Conservation (phyloP, 495 filamentous ascomycete genomes). For the Penicillium salamii region DNA sequence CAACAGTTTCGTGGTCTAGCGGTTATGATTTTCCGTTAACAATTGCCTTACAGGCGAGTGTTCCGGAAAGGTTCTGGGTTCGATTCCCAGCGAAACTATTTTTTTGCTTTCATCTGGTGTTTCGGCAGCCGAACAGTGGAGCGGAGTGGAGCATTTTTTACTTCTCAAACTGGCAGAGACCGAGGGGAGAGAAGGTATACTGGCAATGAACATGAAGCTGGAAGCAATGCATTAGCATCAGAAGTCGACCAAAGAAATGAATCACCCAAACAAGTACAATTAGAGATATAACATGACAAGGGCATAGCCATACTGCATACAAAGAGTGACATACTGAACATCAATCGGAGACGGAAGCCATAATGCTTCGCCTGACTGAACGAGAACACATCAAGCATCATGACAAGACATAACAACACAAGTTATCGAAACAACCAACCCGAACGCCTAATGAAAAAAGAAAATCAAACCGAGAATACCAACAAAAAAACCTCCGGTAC, state of each 20-base stretch:
- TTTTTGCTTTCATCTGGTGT: constrained; percentile 5
- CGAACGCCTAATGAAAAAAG: neutral
- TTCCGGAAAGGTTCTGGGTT: constrained; percentile 23
- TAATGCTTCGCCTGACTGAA: too few species aligned
- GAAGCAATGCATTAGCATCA: neutral
- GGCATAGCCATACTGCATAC: constrained; percentile 2
- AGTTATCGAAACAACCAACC: constrained; percentile 3
- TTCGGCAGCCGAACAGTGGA: neutral
- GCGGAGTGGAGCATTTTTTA: neutral
- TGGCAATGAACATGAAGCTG: neutral
- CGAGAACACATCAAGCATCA: neutral
- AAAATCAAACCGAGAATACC: neutral
- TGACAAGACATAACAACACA: too few species aligned
- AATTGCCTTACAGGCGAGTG: constrained; percentile 1
- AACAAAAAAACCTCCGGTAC: neutral
- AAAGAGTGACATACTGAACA: neutral
- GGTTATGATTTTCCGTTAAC: constrained; percentile 15
- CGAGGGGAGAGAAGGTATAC: neutral
- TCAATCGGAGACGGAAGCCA: neutral
- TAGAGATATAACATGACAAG: constrained; percentile 4
- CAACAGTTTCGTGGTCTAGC: constrained; percentile 11
- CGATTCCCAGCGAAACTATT: constrained; percentile 21
- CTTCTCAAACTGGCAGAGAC: neutral
- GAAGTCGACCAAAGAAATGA: neutral
- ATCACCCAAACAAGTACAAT: neutral